phyloP scores from a whole-genome alignment of 1,284 basidiomycete species.

The Naganishia liquefaciens region DNA sequence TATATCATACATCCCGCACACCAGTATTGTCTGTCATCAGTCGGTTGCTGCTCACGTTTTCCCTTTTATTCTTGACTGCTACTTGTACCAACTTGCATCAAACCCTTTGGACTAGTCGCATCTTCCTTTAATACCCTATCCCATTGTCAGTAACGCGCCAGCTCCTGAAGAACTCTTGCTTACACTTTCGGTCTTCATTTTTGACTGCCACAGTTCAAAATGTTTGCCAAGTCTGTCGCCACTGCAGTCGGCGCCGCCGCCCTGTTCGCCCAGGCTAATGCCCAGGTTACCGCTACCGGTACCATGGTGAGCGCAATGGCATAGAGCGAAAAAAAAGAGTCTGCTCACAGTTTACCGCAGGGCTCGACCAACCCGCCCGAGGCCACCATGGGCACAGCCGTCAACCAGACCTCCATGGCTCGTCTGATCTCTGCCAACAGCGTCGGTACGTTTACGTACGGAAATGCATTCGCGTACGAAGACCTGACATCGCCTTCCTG shows the following conservation, averaged over 20 bases:
- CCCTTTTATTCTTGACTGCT: too few species aligned
- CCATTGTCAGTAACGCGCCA: too few species aligned
- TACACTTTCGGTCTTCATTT: too few species aligned
- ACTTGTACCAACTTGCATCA: too few species aligned
- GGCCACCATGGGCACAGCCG: constrained; percentile 43
- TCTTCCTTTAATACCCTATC: too few species aligned
- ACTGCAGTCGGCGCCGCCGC: constrained; percentile 19
- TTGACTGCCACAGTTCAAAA: background rate
- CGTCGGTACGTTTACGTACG: constrained; percentile 40
- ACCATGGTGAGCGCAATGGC: constrained; percentile 33
- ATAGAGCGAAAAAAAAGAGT: too few species aligned
- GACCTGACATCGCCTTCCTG: background rate
- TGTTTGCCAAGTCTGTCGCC: constrained; percentile 23
- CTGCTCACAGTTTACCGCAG: constrained; percentile 45
- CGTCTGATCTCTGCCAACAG: constrained; percentile 52
- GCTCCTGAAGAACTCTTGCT: background rate
- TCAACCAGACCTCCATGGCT: constrained; percentile 53
- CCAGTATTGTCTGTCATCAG: too few species aligned
- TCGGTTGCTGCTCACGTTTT: too few species aligned
- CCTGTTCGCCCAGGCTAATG: constrained; percentile 17
- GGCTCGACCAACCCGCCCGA: constrained; percentile 28
- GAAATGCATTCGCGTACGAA: constrained; percentile 41
- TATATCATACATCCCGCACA: too few species aligned
- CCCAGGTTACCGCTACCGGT: constrained; percentile 30
- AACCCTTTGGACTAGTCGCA: too few species aligned